phyloP scores from a whole-genome alignment of 495 filamentous ascomycete species.

The Pyrenula aspistea region DNA sequence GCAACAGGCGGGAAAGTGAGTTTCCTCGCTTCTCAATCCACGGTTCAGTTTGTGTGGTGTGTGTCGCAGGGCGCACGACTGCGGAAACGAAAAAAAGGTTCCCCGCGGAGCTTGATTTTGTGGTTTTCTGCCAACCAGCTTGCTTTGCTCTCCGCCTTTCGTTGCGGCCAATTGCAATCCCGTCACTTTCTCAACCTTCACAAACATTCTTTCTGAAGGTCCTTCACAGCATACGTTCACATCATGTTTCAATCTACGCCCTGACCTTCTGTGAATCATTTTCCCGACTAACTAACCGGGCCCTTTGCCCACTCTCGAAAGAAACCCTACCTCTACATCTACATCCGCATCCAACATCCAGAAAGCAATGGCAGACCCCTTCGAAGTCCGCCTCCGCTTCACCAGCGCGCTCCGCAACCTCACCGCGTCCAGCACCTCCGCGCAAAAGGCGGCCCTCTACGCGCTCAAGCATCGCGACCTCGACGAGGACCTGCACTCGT shows the following conservation, averaged over 20 bases:
- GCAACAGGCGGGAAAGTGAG: too few species aligned
- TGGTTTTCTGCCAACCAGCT: background rate
- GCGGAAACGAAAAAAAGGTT: background rate
- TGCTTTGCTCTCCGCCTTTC: background rate
- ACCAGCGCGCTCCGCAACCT: constrained; percentile 76
- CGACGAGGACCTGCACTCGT: constrained; percentile 93
- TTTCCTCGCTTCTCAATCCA: too few species aligned
- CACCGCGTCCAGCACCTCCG: constrained; percentile 76
- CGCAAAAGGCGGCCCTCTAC: constrained; percentile 89
- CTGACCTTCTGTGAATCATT: too few species aligned
- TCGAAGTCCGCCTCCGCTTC: constrained; percentile 97
- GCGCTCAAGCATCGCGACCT: constrained; percentile 83
- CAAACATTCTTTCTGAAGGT: too few species aligned
- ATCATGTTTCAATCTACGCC: too few species aligned
- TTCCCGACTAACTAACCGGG: too few species aligned
- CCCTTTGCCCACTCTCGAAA: too few species aligned
- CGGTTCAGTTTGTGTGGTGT: too few species aligned
- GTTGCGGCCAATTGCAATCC: background rate
- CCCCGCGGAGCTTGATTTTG: background rate
- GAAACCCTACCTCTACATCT: too few species aligned
- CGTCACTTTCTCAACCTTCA: background rate
- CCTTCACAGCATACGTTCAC: too few species aligned
- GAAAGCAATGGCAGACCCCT: constrained; percentile 92
- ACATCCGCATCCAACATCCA: too few species aligned
- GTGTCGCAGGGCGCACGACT: background rate